These are phyloP conservation scores for Aspergillaceae sp. DNA, from an alignment of 2,329 filamentous ascomycete species.

Conservation along the genomic window DNA sequence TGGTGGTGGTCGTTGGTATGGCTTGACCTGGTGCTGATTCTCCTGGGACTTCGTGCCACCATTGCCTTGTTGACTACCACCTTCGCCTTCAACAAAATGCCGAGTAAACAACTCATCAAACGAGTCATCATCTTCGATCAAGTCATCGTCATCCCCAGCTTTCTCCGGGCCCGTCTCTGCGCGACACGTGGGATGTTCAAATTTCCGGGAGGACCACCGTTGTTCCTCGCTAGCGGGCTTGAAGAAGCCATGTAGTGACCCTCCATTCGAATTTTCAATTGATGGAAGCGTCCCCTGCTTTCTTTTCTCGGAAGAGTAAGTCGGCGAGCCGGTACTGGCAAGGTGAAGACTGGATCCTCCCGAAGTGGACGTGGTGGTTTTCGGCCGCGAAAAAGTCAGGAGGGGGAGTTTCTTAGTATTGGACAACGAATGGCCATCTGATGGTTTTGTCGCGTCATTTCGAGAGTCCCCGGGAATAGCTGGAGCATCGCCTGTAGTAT, in stretches of 20 bases:
- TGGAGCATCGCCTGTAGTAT: neutral
- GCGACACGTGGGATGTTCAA: constrained; percentile 11
- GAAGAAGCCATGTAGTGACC: constrained; percentile 36
- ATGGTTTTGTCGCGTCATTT: neutral
- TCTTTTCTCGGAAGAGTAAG: constrained; percentile 26
- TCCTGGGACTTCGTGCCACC: neutral
- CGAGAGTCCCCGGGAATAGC: neutral
- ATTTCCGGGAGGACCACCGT: constrained; percentile 28
- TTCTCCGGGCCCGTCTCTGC: constrained; percentile 6
- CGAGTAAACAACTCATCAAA: constrained; percentile 30
- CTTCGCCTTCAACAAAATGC: constrained; percentile 19
- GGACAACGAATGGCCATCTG: neutral
- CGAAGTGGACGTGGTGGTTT: constrained; percentile 2
- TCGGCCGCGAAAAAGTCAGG: constrained; percentile 7
- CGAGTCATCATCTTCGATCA: constrained; percentile 34
- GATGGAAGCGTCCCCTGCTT: constrained; percentile 7
- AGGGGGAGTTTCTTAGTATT: constrained; percentile 4
- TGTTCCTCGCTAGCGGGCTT: constrained; percentile 30
- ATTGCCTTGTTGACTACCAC: neutral
- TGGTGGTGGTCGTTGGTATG: constrained; percentile 7
- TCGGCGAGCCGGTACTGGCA: constrained; percentile 15
- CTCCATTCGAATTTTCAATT: constrained; percentile 10
- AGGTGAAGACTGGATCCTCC: constrained; percentile 1
- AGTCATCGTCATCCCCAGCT: constrained; percentile 25
- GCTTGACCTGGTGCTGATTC: constrained; percentile 2